phyloP scores from a whole-genome alignment of 345 rosid species.

The Microthlaspi erraticum region DNA sequence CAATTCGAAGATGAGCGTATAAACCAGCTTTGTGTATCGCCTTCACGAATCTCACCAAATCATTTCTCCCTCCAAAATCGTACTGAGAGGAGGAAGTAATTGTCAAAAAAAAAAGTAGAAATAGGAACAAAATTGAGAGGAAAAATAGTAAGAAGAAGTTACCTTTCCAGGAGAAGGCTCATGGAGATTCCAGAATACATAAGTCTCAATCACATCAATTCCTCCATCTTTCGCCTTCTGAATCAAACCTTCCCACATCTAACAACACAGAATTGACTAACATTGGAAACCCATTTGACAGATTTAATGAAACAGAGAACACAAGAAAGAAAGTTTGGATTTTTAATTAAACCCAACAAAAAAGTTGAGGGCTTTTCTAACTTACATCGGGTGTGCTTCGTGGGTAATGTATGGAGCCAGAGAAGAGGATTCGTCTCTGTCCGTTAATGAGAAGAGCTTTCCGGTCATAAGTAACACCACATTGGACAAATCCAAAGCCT shows the following conservation, averaged over 20 bases:
- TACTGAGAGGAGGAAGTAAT: constrained; percentile 52
- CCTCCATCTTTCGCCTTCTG: constrained; percentile 98
- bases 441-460: constrained; percentile 88
- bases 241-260: constrained; percentile 99
- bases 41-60: constrained; percentile 92
- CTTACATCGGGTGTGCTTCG: constrained; percentile 90
- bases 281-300: neutral
- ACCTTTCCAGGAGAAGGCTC: constrained; percentile 98
- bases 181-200: constrained; percentile 99
- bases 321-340: constrained; percentile 1
- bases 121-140: neutral
- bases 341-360: constrained; percentile 14
- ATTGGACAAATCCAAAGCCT: constrained; percentile 56
- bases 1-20: constrained; percentile 95
- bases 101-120: neutral
- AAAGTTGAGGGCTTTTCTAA: constrained; percentile 16
- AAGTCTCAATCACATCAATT: constrained; percentile 92
- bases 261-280: constrained; percentile 3
- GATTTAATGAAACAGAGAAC: neutral
- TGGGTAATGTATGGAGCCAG: constrained; percentile 95
- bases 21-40: constrained; percentile 82
- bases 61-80: constrained; percentile 92
- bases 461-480: constrained; percentile 81
- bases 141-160: constrained; percentile 17
- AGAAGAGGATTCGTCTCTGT: constrained; percentile 85